Conservation (phyloP, 148 eudicot species). For the Fagopyrum esculentum region DNA sequence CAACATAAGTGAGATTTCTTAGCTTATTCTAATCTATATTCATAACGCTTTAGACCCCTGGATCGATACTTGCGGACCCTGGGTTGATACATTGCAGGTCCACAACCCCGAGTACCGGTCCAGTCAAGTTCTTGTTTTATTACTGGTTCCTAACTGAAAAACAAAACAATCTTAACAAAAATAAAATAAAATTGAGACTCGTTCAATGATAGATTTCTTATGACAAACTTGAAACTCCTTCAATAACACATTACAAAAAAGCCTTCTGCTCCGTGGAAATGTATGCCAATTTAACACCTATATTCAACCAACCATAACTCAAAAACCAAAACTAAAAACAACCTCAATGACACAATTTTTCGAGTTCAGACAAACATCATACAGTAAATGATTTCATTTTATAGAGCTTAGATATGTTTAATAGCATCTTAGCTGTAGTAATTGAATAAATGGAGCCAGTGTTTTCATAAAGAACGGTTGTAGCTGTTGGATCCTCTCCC, state of each 20-base stretch:
- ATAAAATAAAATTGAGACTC: not conserved
- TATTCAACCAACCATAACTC: not conserved
- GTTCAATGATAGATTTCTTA: not conserved
- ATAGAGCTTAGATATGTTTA: not conserved
- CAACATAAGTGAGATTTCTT: too few relatives aligned
- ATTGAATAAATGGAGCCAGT: not conserved
- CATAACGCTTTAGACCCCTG: too few relatives aligned
- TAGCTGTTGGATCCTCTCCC: slow-evolving; percentile 93
- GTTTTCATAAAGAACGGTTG: slow-evolving; percentile 41
- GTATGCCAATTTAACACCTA: not conserved
- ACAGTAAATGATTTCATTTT: not conserved
- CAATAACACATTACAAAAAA: not conserved
- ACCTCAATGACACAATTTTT: not conserved
- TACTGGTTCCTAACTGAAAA: not conserved
- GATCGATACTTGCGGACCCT: too few relatives aligned
- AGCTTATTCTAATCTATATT: too few relatives aligned
- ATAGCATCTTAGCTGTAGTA: not conserved
- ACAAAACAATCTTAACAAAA: not conserved
- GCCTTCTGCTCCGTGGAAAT: not conserved
- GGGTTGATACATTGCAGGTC: too few relatives aligned
- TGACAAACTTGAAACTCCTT: not conserved
- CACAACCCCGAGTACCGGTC: too few relatives aligned
- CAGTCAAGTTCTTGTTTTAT: too few relatives aligned
- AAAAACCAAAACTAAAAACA: not conserved
- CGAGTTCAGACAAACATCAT: not conserved